Conservation (phyloP, 1,284 basidiomycete genomes). For the Ganoderma sinense region DNA sequence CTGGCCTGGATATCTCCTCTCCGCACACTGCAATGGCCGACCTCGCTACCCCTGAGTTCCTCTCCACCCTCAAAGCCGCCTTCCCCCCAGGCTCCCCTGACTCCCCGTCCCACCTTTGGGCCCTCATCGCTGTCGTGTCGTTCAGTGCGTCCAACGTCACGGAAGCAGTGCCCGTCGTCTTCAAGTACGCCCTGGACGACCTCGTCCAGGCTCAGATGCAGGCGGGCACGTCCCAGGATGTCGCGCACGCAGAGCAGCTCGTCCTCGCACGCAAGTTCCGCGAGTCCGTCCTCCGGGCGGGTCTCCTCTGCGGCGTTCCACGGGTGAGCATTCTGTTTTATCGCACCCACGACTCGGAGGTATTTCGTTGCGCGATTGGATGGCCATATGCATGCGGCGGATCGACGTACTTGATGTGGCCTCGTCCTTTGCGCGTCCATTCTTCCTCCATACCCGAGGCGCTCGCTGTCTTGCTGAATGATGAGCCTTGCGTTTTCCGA, state of each 20-base stretch:
- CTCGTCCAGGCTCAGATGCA: constrained; percentile 36
- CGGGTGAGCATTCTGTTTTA: constrained; percentile 45
- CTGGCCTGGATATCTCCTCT: background rate
- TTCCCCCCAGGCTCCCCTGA: constrained; percentile 32
- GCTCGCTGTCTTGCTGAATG: background rate
- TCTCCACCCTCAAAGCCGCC: constrained; percentile 36
- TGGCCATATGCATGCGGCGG: no score
- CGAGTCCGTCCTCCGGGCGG: constrained; percentile 65
- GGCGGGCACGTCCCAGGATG: constrained; percentile 32
- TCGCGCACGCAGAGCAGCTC: constrained; percentile 44
- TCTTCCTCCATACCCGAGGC: background rate
- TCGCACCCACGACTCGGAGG: no score
- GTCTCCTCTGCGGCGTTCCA: constrained; percentile 59
- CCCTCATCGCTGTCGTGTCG: constrained; percentile 58
- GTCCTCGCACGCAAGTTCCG: constrained; percentile 56
- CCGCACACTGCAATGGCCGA: constrained; percentile 31
- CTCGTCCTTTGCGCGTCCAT: background rate
- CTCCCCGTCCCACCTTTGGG: constrained; percentile 57
- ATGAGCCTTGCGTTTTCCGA: background rate
- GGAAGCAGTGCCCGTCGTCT: constrained; percentile 61
- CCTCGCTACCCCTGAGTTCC: constrained; percentile 33
- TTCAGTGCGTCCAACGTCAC: constrained; percentile 63
- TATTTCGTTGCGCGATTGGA: no score
- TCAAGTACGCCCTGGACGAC: constrained; percentile 54
- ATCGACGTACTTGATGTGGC: background rate